These are phyloP conservation scores for Telfairia occidentalis DNA, from an alignment of 331 rosid species.

Conservation along the genomic window DNA sequence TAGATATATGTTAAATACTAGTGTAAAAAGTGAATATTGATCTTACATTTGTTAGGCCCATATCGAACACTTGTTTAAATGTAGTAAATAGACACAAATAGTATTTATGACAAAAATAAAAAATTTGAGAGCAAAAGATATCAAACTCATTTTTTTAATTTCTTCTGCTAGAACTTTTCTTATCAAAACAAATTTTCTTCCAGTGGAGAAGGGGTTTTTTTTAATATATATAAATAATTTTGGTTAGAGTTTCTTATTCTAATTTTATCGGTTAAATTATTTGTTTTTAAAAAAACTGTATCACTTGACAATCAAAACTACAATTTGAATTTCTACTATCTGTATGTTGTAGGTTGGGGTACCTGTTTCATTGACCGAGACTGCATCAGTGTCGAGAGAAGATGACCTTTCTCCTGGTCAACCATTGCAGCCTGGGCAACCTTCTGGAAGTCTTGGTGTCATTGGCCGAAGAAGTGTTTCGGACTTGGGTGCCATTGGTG, in stretches of 20 bases:
- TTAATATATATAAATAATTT: neutral
- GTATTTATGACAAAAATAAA: too few relatives aligned
- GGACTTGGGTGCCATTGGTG: conserved; percentile 84
- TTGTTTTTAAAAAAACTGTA: neutral
- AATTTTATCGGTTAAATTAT: neutral
- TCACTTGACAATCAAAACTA: neutral
- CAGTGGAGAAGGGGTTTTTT: neutral
- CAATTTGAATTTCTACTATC: conserved; percentile 12
- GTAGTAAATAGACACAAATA: too few relatives aligned
- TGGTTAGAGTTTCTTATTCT: neutral
- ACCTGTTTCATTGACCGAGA: conserved; percentile 56
- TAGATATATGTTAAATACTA: too few relatives aligned
- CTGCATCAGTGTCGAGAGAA: conserved; percentile 59
- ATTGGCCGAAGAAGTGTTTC: conserved; percentile 91
- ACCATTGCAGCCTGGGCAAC: conserved; percentile 70
- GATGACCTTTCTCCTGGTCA: conserved; percentile 80
- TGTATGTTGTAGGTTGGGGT: conserved; percentile 43
- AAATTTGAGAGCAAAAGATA: too few relatives aligned
- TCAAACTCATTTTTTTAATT: too few relatives aligned
- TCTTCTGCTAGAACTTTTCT: too few relatives aligned
- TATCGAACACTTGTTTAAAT: too few relatives aligned
- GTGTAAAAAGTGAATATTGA: too few relatives aligned
- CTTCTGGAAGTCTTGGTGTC: conserved; percentile 74
- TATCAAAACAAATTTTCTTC: too few relatives aligned
- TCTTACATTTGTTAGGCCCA: too few relatives aligned